Base-by-base conservation (phyloP, 371 early-diverging fungal genomes). In the Lichtheimia hyalospora region DNA sequence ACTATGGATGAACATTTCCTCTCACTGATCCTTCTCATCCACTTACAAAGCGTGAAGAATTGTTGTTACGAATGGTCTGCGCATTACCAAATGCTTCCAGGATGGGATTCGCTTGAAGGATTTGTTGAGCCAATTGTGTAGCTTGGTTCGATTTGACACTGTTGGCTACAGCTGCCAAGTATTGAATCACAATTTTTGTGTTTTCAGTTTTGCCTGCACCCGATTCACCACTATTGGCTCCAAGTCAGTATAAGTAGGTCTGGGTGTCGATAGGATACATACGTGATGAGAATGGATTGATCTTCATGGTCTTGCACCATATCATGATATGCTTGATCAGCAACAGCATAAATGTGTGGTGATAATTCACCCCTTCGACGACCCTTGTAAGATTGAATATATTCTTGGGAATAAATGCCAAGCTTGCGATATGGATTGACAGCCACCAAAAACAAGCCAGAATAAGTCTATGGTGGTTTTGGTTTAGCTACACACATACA, bases 141-240 rank as follows among this genome's bases (percentile, higher is more conserved):
- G 42, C 44, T 13, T 39, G 18, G 20, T 20, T 21, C 25, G 49
- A 49, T 20, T 20, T 15, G 14, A 40, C 43, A 14, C 48, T 62
- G 46, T 44, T 68, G 2, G 97, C 96, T 39, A 96, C 89, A 2
- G 93, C 84, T 0, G 99, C 91, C 51, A 99, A 79, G 77, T 98
- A 99, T 69, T 97, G 96, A 56, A 99, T 99, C n/a, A 99, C 97
- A 63, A 96, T 96, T 68, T 99, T 99, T 16, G 99, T 98, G 77
- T 98, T 99, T 75, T 98, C 99, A 8, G 99, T 99, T 78, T 99
- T 99, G 54, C 99, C 99, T 24, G 99, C 99, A 41, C 99, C 99
- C 20, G 98, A 97, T 81, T 99, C 99, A 61, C 99, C 99, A 46
- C 93, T 94, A 14, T n/a, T n/a, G n/a, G n/a, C n/a, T n/a, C n/a